These are phyloP conservation scores for Aspergillus sp. DNA, from an alignment of 2,329 filamentous ascomycete genomes.

Conservation along the genomic window DNA sequence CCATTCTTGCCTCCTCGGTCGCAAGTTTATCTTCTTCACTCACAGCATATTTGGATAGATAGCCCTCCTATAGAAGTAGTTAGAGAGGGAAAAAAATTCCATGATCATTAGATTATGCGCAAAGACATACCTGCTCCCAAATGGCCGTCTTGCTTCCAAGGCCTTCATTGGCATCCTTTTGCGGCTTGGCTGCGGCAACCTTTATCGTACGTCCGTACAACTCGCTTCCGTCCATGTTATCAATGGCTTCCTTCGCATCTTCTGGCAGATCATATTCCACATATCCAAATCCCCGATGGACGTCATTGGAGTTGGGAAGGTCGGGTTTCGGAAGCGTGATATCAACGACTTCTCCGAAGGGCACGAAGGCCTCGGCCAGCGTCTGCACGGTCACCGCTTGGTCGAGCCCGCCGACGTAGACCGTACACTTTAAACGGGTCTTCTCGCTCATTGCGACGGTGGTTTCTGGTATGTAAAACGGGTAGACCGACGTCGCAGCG, in stretches of 20 bases:
- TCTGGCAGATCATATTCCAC: slow-evolving; percentile 85
- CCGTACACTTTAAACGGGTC: slow-evolving; percentile 80
- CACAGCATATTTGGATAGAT: slow-evolving; percentile 84
- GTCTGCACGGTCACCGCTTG: slow-evolving; percentile 72
- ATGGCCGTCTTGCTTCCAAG: slow-evolving; percentile 90
- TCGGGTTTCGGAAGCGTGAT: slow-evolving; percentile 89
- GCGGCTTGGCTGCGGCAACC: slow-evolving; percentile 86
- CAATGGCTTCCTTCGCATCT: slow-evolving; percentile 91
- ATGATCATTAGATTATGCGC: not conserved
- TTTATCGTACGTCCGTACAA: slow-evolving; percentile 90
- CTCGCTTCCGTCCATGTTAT: slow-evolving; percentile 98
- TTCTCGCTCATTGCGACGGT: slow-evolving; percentile 70
- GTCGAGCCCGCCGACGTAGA: slow-evolving; percentile 89
- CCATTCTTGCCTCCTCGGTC: slow-evolving; percentile 54
- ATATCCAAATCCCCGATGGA: slow-evolving; percentile 92
- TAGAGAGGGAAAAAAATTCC: slow-evolving; percentile 14
- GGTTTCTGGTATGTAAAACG: not conserved
- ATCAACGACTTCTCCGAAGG: slow-evolving; percentile 93
- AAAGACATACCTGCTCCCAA: slow-evolving; percentile 82
- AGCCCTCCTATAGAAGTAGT: slow-evolving; percentile 71
- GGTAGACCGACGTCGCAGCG: not conserved
- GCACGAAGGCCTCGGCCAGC: slow-evolving; percentile 88
- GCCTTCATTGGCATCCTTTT: slow-evolving; percentile 84
- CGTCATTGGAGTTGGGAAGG: slow-evolving; percentile 71
- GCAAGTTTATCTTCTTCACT: slow-evolving; percentile 73